Evolutionary conservation across 1,284 basidiomycete species (phyloP), one percentile per base, ranked within the genome.

Genomic region (Xerocomus nothofagi): DNA sequence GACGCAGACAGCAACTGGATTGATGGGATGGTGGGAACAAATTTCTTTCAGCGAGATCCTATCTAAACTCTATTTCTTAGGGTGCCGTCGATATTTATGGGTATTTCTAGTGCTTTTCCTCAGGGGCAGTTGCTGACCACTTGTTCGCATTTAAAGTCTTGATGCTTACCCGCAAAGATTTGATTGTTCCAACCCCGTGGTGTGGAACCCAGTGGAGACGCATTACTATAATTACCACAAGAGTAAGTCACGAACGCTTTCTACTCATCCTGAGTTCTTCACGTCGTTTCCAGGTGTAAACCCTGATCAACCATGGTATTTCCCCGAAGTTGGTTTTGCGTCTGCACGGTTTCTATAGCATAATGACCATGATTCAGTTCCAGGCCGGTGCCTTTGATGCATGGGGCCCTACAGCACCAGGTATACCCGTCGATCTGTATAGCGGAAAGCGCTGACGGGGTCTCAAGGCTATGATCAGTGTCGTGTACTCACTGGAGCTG

Each of bases 371-470:
- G 36, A 31, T 63, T 0, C 75, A 84, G 66, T 84, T 84, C 59
- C 82, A 84, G 73, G 85, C 79, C 17, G 88, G 88, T 7, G 74
- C 86, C 6, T 88, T 79, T 54, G 88, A 91, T 62, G 79, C 86
- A 9, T 88, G 86, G 86, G 84, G 82, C 24, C 82, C 80, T 3
- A 74, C 69, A 8, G 81, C 82, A 14, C 82, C 84, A 44, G 83
- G 79, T 79, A 60, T 17, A 42, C 15, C 1, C 17, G 1, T 18
- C 14, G 20, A 32, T 27, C 18, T 32, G 11, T 14, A 1, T n/a
- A 27, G n/a, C 17, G 33, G 33, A 43, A 21, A 10, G 18, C 24
- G 20, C 47, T 66, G 6, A 65, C 15, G 17, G 34, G 34, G 15
- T 49, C 23, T 39, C 32, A 57, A 67, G 73, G 78, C 17, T 80